Conservation (phyloP, 169 alveolate species). For the Neospora caninum region DNA sequence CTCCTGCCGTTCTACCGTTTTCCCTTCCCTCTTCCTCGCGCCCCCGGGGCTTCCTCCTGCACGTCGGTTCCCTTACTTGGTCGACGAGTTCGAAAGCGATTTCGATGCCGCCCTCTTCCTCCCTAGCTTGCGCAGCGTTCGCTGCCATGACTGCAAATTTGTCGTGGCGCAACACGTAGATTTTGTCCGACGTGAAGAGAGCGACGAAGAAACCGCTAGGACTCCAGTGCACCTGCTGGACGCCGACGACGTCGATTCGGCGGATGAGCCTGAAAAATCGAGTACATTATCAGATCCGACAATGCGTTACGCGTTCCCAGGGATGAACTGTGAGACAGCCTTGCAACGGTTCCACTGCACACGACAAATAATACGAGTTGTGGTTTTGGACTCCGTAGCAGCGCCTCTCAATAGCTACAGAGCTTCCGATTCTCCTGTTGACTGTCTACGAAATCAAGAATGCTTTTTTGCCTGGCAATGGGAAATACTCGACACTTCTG, state of each 20-base stretch:
- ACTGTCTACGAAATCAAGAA: too few relatives aligned
- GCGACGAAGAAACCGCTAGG: constrained; percentile 44
- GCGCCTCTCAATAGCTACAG: too few relatives aligned
- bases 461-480: too few relatives aligned
- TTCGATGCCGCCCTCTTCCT: constrained; percentile 84
- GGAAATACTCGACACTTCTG: too few relatives aligned
- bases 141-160: constrained; percentile 78
- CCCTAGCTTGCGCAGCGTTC: constrained; percentile 57
- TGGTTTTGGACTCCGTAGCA: too few relatives aligned
- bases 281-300: too few relatives aligned
- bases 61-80: constrained; percentile 70
- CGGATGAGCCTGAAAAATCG: constrained; percentile 68
- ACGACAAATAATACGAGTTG: too few relatives aligned
- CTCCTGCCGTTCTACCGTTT: neutral
- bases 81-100: constrained; percentile 88
- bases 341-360: too few relatives aligned
- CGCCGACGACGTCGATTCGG: constrained; percentile 78
- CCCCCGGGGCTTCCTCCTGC: too few relatives aligned
- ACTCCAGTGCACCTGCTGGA: constrained; percentile 48
- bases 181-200: constrained; percentile 46
- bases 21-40: neutral
- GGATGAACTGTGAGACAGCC: too few relatives aligned
- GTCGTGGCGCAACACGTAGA: constrained; percentile 83
- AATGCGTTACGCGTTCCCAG: too few relatives aligned
- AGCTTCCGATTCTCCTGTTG: too few relatives aligned